Evolutionary conservation across 108 stramenopile species (phyloP).

Genomic region (Aureococcus anophagefferens): DNA sequence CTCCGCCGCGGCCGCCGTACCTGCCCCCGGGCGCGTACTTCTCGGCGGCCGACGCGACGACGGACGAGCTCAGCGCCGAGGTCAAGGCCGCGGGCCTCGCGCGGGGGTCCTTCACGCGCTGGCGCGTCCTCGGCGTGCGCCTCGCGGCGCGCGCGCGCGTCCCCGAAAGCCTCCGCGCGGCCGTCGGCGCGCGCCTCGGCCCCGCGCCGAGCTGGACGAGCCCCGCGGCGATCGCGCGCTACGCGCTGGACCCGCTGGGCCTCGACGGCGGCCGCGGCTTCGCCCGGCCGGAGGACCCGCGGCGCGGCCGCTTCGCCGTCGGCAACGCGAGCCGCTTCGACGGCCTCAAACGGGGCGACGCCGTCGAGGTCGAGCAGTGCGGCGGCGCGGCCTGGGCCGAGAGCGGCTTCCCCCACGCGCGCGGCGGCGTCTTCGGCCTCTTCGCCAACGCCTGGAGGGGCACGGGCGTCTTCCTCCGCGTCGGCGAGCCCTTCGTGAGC

Average conservation of each 20-base stretch:
- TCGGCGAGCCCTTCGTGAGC: too few species aligned
- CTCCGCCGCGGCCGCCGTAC: not conserved
- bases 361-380: not conserved
- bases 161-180: not conserved
- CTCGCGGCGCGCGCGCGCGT: not conserved
- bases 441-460: too few species aligned
- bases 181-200: not conserved
- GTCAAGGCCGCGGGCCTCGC: too few species aligned
- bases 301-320: not conserved
- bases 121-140: not conserved
- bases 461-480: too few species aligned
- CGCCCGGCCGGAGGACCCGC: not conserved
- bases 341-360: not conserved
- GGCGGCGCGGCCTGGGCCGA: not conserved
- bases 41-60: not conserved
- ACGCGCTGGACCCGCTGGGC: not conserved
- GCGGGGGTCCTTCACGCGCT: not conserved
- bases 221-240: not conserved
- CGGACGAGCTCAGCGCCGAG: not conserved
- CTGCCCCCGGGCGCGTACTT: not conserved
- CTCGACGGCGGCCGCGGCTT: not conserved
- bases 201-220: not conserved
- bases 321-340: not conserved
- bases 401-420: too few species aligned
- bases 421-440: too few species aligned